Conservation (phyloP, 169 alveolate genomes). For the Plasmodium falciparum region DNA sequence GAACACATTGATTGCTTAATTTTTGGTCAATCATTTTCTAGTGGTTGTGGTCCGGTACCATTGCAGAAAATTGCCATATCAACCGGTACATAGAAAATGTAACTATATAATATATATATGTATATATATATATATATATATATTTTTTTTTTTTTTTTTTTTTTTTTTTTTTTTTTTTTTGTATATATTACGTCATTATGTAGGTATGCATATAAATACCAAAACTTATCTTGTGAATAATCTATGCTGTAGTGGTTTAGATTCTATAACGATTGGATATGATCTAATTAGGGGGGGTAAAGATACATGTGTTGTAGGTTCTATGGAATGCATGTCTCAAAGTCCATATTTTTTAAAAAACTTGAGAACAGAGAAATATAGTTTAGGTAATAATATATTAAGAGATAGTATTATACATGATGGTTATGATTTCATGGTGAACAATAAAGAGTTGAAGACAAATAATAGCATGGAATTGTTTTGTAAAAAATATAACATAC, state of each 20-base stretch:
- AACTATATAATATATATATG: no score
- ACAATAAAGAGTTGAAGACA: constrained; percentile 53
- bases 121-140: not conserved
- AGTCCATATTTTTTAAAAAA: constrained; percentile 80
- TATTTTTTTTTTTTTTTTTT: not conserved
- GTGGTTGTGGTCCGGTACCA: constrained; percentile 82
- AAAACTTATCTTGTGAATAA: constrained; percentile 75
- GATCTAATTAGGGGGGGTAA: constrained; percentile 77
- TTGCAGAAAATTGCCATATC: constrained; percentile 72
- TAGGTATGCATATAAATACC: constrained; percentile 76
- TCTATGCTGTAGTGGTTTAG: constrained; percentile 82
- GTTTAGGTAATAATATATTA: constrained; percentile 77
- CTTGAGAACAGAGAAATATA: constrained; percentile 77
- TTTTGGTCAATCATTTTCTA: constrained; percentile 80
- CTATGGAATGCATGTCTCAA: constrained; percentile 81
- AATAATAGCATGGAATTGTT: constrained; percentile 71
- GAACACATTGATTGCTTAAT: constrained; percentile 75
- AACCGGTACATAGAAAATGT: constrained; percentile 33
- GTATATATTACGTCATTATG: not conserved
- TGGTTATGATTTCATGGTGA: constrained; percentile 61
- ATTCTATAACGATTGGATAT: constrained; percentile 75
- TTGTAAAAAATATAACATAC: constrained; percentile 70
- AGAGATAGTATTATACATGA: constrained; percentile 78
- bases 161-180: no score
- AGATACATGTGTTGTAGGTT: constrained; percentile 79